Conservation (phyloP, 345 rosid species). For the Brassica cretica region DNA sequence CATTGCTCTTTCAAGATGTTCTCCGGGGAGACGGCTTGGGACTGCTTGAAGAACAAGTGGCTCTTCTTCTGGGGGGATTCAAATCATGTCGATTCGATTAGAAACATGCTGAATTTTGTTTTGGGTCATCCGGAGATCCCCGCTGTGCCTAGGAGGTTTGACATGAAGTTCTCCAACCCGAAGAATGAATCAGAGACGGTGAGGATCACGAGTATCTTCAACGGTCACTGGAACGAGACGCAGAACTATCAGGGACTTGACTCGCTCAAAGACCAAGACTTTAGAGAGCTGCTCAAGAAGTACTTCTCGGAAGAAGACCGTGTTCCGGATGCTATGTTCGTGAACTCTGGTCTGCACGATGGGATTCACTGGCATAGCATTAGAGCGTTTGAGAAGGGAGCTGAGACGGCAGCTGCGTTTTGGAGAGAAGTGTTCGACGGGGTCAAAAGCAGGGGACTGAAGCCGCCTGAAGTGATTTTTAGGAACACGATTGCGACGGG, state of each 20-base stretch:
- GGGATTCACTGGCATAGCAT: conserved; percentile 65
- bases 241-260: conserved; percentile 82
- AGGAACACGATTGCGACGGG: conserved; percentile 85
- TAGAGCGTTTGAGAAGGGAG: conserved; percentile 59
- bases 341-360: conserved; percentile 93
- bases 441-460: conserved; percentile 58
- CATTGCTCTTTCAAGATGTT: conserved; percentile 81
- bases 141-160: conserved; percentile 84
- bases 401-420: conserved; percentile 63
- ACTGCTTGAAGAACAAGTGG: conserved; percentile 76
- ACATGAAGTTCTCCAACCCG: conserved; percentile 70
- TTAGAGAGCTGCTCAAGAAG: conserved; percentile 61
- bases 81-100: conserved; percentile 84
- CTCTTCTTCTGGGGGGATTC: conserved; percentile 99
- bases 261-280: conserved; percentile 65
- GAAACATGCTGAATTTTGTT: conserved; percentile 81
- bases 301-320: conserved; percentile 68
- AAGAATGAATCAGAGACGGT: conserved; percentile 62
- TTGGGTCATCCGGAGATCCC: conserved; percentile 62
- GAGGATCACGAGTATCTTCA: conserved; percentile 90
- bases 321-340: conserved; percentile 72
- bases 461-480: conserved; percentile 59
- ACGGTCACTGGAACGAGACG: conserved; percentile 89
- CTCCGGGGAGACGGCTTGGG: conserved; percentile 64
- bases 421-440: conserved; percentile 74